Evolutionary conservation across 495 filamentous ascomycete genomes (phyloP).

Genomic region (Trichodelitschia bisporula): DNA sequence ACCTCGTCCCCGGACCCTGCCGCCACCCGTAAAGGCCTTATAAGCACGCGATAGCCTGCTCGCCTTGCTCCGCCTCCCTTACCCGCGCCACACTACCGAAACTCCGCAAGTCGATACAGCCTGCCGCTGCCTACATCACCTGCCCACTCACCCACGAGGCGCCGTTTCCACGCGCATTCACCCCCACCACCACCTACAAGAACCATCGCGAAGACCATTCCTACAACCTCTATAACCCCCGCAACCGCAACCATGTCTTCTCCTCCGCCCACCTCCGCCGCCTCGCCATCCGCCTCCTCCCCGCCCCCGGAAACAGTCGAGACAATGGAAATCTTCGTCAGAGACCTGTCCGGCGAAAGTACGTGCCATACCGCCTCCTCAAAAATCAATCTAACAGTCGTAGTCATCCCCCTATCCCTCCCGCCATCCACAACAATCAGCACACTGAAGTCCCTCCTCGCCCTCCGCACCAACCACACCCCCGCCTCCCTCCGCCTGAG

Average conservation of each 20-base stretch:
- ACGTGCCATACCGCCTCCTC: constrained; percentile 2
- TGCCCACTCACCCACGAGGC: too few species aligned
- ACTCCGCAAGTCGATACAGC: too few species aligned
- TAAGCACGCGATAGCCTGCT: too few species aligned
- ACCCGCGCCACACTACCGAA: too few species aligned
- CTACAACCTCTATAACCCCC: constrained; percentile 6
- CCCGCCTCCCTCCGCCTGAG: constrained; percentile 17
- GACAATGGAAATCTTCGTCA: constrained; percentile 27
- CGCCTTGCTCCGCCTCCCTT: too few species aligned
- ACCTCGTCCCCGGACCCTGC: too few species aligned
- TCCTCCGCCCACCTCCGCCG: constrained; percentile 14
- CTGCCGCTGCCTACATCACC: too few species aligned
- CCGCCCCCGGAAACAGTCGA: constrained; percentile 6
- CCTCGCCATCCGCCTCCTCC: constrained; percentile 2
- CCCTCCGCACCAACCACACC: constrained; percentile 19
- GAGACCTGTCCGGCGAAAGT: constrained; percentile 23
- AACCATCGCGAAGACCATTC: background rate
- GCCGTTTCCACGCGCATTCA: too few species aligned
- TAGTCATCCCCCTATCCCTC: constrained; percentile 22
- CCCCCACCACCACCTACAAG: background rate
- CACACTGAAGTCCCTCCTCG: constrained; percentile 21
- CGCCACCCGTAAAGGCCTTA: too few species aligned
- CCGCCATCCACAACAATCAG: constrained; percentile 17
- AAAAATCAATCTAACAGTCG: constrained; percentile 2
- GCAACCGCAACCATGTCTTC: too few species aligned